These are phyloP conservation scores for Zalerion maritima DNA, from an alignment of 495 filamentous ascomycete genomes.

Conservation along the genomic window DNA sequence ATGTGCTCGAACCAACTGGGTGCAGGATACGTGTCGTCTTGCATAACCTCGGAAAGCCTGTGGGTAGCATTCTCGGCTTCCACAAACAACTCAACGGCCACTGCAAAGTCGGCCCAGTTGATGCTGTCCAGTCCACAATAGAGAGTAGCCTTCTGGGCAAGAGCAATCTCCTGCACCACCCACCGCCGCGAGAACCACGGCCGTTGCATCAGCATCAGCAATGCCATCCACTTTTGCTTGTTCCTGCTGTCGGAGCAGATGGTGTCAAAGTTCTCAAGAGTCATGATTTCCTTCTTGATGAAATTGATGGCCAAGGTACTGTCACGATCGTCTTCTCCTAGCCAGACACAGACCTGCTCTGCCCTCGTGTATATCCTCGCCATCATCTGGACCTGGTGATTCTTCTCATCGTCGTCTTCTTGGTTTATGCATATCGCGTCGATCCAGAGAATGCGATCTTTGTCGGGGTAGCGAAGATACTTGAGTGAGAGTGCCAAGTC, in stretches of 20 bases:
- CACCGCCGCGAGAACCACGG: constrained; percentile 22
- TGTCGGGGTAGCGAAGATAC: constrained; percentile 5
- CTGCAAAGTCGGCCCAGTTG: constrained; percentile 18
- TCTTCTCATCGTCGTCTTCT: constrained; percentile 14
- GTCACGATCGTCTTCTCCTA: constrained; percentile 12
- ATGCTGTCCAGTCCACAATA: constrained; percentile 14
- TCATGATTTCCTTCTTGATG: constrained; percentile 16
- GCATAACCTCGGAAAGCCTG: constrained; percentile 11
- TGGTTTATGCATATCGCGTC: constrained; percentile 24
- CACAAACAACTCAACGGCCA: constrained; percentile 13
- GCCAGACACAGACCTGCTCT: constrained; percentile 15
- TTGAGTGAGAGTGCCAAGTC: constrained; percentile 7
- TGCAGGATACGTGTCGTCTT: constrained; percentile 3
- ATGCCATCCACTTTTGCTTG: constrained; percentile 12
- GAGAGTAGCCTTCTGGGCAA: constrained; percentile 15
- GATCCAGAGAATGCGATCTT: constrained; percentile 13
- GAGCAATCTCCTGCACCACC: constrained; percentile 22
- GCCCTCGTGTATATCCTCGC: constrained; percentile 13
- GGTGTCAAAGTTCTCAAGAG: constrained; percentile 17
- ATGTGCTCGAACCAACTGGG: constrained; percentile 14
- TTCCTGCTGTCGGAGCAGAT: constrained; percentile 9
- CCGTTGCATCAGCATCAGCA: constrained; percentile 19
- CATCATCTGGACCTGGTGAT: constrained; percentile 17
- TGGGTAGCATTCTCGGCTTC: constrained; percentile 13
- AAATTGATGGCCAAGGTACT: constrained; percentile 13